Evolutionary conservation across 176 grass and related monocot species (phyloP).

Genomic region (Panicum miliaceum): DNA sequence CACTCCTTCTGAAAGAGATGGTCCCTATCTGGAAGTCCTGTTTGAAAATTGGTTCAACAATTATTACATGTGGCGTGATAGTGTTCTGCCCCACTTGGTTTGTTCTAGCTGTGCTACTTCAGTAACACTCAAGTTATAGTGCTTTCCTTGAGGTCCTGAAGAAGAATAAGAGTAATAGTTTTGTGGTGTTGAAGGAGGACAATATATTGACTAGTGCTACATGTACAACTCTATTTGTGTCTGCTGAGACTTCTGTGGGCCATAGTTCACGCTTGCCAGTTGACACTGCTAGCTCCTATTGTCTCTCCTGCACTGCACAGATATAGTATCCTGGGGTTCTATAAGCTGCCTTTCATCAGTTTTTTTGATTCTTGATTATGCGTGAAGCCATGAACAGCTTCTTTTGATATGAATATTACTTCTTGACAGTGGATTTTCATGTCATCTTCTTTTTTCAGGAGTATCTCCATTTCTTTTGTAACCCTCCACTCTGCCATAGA

Average conservation of each 20-base stretch:
- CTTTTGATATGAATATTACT: not conserved
- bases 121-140: conserved; percentile 20
- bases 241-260: not conserved
- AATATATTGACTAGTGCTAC: not conserved
- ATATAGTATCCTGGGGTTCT: conserved; percentile 9
- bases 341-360: not conserved
- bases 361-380: not conserved
- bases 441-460: conserved; percentile 58
- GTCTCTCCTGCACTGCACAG: conserved; percentile 12
- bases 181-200: not conserved
- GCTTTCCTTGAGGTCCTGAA: not conserved
- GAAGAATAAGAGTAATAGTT: not conserved
- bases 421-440: not conserved
- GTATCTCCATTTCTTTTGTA: conserved; percentile 98
- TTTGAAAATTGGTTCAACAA: not conserved
- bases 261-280: not conserved
- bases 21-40: not conserved
- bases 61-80: not conserved
- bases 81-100: not conserved
- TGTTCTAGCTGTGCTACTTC: not conserved
- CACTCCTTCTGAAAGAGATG: not conserved
- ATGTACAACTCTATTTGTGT: not conserved
- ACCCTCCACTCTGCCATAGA: conserved; percentile 95
- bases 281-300: not conserved
- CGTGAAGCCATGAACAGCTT: not conserved